These are phyloP conservation scores for Epichloe brachyelytri DNA, from an alignment of 2,329 filamentous ascomycete species.

Conservation along the genomic window DNA sequence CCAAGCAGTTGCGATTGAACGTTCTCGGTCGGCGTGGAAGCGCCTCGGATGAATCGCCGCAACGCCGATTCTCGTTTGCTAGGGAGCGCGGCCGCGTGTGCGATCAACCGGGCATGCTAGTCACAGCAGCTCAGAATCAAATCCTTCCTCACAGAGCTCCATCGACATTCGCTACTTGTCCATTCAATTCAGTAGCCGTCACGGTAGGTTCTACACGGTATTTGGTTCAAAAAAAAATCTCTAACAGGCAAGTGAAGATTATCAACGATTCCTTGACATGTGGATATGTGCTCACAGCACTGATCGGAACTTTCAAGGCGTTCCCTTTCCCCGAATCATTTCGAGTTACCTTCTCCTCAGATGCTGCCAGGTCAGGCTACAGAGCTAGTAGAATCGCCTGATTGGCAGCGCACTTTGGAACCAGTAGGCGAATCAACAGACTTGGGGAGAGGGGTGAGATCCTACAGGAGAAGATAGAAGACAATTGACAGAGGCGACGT, in stretches of 20 bases:
- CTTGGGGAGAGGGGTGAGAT: conserved; percentile 1
- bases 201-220: conserved; percentile 24
- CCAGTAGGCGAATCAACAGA: conserved; percentile 2
- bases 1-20: conserved; percentile 31
- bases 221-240: not conserved
- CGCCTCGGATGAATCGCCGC: conserved; percentile 23
- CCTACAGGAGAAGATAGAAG: not conserved
- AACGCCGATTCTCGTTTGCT: conserved; percentile 30
- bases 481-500: not conserved
- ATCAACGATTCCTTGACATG: conserved; percentile 31
- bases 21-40: conserved; percentile 28
- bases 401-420: conserved; percentile 4
- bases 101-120: conserved; percentile 17
- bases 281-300: conserved; percentile 33
- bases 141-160: conserved; percentile 11
- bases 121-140: conserved; percentile 11
- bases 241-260: conserved; percentile 20
- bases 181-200: conserved; percentile 34
- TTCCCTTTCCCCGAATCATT: conserved; percentile 32
- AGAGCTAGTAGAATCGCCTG: conserved; percentile 3
- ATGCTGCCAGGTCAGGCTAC: conserved; percentile 21
- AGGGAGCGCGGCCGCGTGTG: conserved; percentile 28
- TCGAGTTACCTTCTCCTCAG: conserved; percentile 34
- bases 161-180: conserved; percentile 35
- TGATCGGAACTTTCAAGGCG: conserved; percentile 32